Evolutionary conservation across 2,329 filamentous ascomycete species (phyloP).

Genomic region (Drechslera avenae): DNA sequence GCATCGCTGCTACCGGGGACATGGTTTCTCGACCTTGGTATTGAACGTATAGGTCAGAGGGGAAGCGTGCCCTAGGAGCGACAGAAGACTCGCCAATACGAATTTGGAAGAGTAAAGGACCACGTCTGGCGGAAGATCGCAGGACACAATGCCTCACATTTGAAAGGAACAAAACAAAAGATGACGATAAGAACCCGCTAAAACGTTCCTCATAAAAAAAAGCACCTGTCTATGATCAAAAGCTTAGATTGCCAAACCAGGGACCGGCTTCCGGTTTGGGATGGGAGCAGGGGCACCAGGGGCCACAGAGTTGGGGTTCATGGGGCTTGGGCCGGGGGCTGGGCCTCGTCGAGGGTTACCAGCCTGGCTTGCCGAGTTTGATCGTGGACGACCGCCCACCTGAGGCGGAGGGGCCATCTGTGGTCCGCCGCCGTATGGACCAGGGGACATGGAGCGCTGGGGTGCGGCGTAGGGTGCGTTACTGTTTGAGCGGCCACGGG

Average conservation of each 20-base stretch:
- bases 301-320: constrained; percentile 37
- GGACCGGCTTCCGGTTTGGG: constrained; percentile 54
- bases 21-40: no score
- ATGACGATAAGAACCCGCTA: constrained; percentile 21
- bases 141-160: no score
- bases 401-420: constrained; percentile 39
- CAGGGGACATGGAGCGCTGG: constrained; percentile 48
- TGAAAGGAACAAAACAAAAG: neutral
- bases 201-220: constrained; percentile 34
- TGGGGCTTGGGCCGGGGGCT: constrained; percentile 45
- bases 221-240: constrained; percentile 7
- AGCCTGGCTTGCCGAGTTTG: constrained; percentile 46
- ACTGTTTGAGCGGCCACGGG: constrained; percentile 45
- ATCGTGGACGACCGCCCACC: constrained; percentile 41
- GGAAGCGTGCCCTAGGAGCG: no score
- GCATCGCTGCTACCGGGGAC: no score
- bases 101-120: no score
- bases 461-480: constrained; percentile 45
- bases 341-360: constrained; percentile 33
- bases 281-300: constrained; percentile 24
- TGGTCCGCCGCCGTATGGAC: constrained; percentile 46
- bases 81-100: no score
- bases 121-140: no score
- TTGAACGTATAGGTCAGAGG: no score
- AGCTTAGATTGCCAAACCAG: constrained; percentile 51